Conservation (phyloP, 352 stramenopile species). For the Pythium myriotylum region DNA sequence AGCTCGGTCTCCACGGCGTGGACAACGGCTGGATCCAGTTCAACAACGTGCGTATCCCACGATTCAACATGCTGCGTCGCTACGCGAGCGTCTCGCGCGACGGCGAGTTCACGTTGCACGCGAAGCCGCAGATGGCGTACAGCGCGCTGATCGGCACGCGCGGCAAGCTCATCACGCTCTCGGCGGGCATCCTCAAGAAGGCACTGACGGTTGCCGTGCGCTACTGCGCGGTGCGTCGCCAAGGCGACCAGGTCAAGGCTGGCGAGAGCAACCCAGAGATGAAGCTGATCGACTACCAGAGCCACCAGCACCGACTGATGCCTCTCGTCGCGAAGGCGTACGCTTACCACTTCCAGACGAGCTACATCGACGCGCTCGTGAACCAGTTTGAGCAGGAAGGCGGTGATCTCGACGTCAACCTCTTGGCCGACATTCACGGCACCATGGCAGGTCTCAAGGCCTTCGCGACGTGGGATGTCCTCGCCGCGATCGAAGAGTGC, state of each 20-base stretch:
- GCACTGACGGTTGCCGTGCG: conserved; percentile 92
- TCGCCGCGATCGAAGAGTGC: conserved; percentile 92
- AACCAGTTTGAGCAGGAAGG: conserved; percentile 84
- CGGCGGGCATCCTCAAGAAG: conserved; percentile 84
- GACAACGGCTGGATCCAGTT: conserved; percentile 85
- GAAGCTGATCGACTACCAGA: conserved; percentile 94
- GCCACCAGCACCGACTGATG: conserved; percentile 94
- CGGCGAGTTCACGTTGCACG: conserved; percentile 62
- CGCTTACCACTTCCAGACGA: conserved; percentile 92
- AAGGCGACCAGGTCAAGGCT: conserved; percentile 88
- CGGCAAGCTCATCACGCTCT: conserved; percentile 75
- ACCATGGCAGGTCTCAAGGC: conserved; percentile 95
- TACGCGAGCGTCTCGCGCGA: conserved; percentile 67
- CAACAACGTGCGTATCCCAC: conserved; percentile 69
- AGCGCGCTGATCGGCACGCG: conserved; percentile 74
- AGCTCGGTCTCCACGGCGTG: conserved; percentile 75
- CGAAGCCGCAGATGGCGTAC: conserved; percentile 74
- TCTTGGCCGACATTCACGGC: conserved; percentile 94
- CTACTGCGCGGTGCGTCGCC: conserved; percentile 91
- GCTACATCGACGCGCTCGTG: conserved; percentile 78
- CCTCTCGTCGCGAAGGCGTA: conserved; percentile 90
- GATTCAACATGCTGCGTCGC: conserved; percentile 76
- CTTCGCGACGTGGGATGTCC: conserved; percentile 90
- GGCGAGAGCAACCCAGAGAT: conserved; percentile 67
- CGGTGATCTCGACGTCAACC: conserved; percentile 51